A percentile compares a stretch with the other conserved stretches of the same genome.
Conservation (phyloP, 768 basidiomycete genomes). For the Leccinum longicurvipes region DNA sequence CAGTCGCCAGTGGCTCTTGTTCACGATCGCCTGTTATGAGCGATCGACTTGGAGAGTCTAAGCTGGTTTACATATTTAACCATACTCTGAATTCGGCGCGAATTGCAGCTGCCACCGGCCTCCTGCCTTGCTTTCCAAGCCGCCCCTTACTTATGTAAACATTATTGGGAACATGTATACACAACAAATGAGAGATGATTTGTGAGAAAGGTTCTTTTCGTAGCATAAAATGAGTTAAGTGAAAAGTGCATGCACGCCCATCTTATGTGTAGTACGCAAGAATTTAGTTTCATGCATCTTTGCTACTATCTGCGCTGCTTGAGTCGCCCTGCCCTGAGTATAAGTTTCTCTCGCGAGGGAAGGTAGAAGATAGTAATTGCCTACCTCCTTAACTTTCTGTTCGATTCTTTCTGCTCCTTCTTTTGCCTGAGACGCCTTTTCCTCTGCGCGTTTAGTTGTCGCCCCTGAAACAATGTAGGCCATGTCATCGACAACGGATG, state of each 20-base stretch:
- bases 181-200: background rate
- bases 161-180: background rate
- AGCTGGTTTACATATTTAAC: background rate
- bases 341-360: background rate
- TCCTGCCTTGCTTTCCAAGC: background rate
- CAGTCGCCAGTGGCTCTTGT: background rate
- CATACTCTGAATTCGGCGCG: background rate
- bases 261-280: background rate
- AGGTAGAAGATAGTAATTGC: background rate
- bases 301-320: conserved; percentile 15
- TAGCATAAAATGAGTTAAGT: too few species aligned
- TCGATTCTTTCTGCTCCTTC: conserved; percentile 1
- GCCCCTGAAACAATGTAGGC: background rate
- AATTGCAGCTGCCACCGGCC: background rate
- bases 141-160: background rate
- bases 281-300: conserved; percentile 12
- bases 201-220: background rate
- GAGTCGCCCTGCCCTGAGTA: conserved; percentile 8
- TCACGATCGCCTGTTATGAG: background rate
- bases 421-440: conserved; percentile 3
- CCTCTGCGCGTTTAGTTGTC: conserved; percentile 2
- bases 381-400: conserved; percentile 14
- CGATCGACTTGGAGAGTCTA: background rate
- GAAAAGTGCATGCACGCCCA: too few species aligned
- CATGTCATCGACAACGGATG: background rate